Conservation (phyloP, 1,139 yeast genomes). For the Yueomyces sp. region DNA sequence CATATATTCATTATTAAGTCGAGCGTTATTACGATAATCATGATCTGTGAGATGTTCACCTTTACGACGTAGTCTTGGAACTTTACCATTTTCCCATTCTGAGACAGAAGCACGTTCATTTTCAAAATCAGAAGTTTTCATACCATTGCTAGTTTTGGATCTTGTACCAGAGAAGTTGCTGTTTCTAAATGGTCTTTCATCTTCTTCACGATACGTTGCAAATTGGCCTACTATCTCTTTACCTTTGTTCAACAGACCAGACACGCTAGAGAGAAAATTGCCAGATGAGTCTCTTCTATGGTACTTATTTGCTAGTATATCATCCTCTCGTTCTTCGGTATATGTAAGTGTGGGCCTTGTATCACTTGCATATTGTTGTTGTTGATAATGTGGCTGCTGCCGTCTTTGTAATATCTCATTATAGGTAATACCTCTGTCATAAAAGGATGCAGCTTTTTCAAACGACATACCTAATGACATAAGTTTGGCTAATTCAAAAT, state of each 20-base stretch:
- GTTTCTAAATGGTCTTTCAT: slow-evolving; percentile 7
- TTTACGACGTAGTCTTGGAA: not conserved
- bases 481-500: slow-evolving; percentile 23
- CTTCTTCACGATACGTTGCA: slow-evolving; percentile 13
- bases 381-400: slow-evolving; percentile 1
- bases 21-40: not conserved
- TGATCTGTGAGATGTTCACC: not conserved
- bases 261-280: slow-evolving; percentile 11
- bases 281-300: not conserved
- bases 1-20: not conserved
- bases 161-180: slow-evolving; percentile 1
- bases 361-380: not conserved
- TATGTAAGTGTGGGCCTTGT: not conserved
- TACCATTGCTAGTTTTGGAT: not conserved
- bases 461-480: slow-evolving; percentile 21
- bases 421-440: slow-evolving; percentile 17
- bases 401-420: slow-evolving; percentile 10
- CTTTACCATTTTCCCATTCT: not conserved
- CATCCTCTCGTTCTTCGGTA: not conserved
- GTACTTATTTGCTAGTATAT: not conserved
- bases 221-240: slow-evolving; percentile 18
- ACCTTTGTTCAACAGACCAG: slow-evolving; percentile 16
- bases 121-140: not conserved
- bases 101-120: not conserved
- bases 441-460: slow-evolving; percentile 11